A percentile compares a stretch with the other conserved stretches of the same genome.
These are phyloP conservation scores for Salvia splendens DNA, from an alignment of 257 asterid species.

Conservation along the genomic window DNA sequence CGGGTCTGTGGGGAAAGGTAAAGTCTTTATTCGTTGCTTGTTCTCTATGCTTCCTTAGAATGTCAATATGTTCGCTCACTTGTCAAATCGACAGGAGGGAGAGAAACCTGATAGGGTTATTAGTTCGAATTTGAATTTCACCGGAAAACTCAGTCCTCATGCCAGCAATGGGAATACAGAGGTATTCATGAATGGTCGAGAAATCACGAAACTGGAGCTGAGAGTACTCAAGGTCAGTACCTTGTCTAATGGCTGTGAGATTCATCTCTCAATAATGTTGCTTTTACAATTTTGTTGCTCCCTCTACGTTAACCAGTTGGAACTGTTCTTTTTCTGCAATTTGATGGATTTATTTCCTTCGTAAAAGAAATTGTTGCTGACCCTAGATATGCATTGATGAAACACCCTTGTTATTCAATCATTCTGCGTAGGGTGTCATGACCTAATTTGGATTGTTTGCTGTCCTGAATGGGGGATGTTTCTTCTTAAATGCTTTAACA, in stretches of 20 bases:
- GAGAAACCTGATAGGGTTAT: constrained; percentile 85
- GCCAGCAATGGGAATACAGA: constrained; percentile 94
- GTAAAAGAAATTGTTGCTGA: background rate
- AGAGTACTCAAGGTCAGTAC: constrained; percentile 75
- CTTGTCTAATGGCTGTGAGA: constrained; percentile 14
- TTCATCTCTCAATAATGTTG: background rate
- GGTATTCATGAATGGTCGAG: constrained; percentile 94
- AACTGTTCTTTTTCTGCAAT: constrained; percentile 3
- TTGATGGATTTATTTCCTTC: constrained; percentile 10
- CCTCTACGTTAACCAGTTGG: background rate
- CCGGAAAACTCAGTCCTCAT: constrained; percentile 78
- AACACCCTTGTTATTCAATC: background rate
- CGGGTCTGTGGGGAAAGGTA: constrained; percentile 97
- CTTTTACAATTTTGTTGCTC: background rate
- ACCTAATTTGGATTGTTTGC: background rate
- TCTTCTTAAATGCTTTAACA: background rate
- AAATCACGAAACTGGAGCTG: constrained; percentile 85
- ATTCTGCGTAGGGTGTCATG: background rate
- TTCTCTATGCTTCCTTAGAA: background rate
- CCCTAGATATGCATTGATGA: background rate
- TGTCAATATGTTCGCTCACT: constrained; percentile 33
- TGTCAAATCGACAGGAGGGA: constrained; percentile 70
- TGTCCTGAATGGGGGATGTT: background rate
- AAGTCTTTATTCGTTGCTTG: constrained; percentile 11
- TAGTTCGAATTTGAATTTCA: constrained; percentile 79